Percentiles rank a stretch among this genome's conserved stretches.
phyloP scores from a whole-genome alignment of 305 asterid species.

The Fraxinus sp. region DNA sequence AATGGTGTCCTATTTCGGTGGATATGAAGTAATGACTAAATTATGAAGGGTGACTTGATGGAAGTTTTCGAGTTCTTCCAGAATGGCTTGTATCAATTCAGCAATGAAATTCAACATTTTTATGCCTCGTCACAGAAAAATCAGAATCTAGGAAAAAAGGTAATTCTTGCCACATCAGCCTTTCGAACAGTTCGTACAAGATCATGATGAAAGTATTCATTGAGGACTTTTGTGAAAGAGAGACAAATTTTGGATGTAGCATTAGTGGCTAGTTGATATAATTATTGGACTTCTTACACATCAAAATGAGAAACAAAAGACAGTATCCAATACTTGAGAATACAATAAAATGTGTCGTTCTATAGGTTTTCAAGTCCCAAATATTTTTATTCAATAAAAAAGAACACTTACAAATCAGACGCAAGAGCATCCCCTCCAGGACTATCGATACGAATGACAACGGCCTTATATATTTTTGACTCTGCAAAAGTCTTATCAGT shows the following conservation, averaged over 20 bases:
- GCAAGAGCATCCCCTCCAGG: constrained; percentile 99
- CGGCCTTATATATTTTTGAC: constrained; percentile 83
- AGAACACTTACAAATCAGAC: constrained; percentile 83
- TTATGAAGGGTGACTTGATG: background rate
- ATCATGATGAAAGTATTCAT: background rate
- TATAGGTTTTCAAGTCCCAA: background rate
- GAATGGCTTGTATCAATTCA: background rate
- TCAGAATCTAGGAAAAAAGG: background rate
- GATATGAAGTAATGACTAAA: background rate
- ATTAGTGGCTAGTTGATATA: background rate
- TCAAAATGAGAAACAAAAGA: background rate
- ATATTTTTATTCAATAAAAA: background rate
- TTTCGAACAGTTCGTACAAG: background rate
- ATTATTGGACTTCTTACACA: background rate
- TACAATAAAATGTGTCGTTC: background rate
- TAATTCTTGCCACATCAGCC: background rate
- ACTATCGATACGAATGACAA: constrained; percentile 85
- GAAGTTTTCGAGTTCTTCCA: background rate
- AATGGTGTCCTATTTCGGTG: background rate
- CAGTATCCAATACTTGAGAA: background rate
- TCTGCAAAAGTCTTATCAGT: constrained; percentile 43
- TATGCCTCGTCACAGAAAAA: background rate
- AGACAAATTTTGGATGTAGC: background rate
- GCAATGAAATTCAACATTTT: background rate
- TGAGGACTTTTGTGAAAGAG: background rate